A percentile compares a stretch with the other conserved stretches of the same genome.
Conservation (phyloP, 2,329 filamentous ascomycete species). For the Aspergillus cejpii region DNA sequence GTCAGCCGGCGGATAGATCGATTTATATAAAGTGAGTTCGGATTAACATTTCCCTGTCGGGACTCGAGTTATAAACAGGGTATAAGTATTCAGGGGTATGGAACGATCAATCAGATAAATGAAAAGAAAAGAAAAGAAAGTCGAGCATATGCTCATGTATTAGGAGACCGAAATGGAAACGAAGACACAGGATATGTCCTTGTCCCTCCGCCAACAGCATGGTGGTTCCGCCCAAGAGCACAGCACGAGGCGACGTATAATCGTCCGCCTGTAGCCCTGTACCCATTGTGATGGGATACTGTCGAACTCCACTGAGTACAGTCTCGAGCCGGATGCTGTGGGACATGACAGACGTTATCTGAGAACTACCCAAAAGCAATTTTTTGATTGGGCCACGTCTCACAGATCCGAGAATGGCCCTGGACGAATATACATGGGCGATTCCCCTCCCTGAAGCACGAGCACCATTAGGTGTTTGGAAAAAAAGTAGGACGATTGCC, state of each 20-base stretch:
- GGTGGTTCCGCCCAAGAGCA: constrained; percentile 21
- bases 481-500: constrained; percentile 23
- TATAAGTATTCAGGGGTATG: constrained; percentile 13
- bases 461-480: constrained; percentile 28
- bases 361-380: constrained; percentile 29
- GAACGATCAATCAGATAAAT: constrained; percentile 6
- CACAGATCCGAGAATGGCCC: constrained; percentile 24
- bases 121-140: constrained; percentile 12
- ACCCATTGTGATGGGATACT: constrained; percentile 26
- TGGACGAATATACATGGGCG: constrained; percentile 20
- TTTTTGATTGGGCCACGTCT: constrained; percentile 41
- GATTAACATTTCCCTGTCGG: constrained; percentile 23
- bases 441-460: constrained; percentile 16
- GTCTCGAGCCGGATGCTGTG: constrained; percentile 21
- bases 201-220: constrained; percentile 25
- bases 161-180: constrained; percentile 24
- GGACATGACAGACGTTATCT: constrained; percentile 30
- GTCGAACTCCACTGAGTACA: constrained; percentile 22
- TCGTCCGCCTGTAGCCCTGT: constrained; percentile 17
- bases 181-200: constrained; percentile 22
- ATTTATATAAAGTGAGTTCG: constrained; percentile 20
- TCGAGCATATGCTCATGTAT: constrained; percentile 24
- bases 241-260: constrained; percentile 35
- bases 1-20: constrained; percentile 15
- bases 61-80: constrained; percentile 23